phyloP scores from a whole-genome alignment of 176 grass and related monocot species.

The Hordeum marinum region DNA sequence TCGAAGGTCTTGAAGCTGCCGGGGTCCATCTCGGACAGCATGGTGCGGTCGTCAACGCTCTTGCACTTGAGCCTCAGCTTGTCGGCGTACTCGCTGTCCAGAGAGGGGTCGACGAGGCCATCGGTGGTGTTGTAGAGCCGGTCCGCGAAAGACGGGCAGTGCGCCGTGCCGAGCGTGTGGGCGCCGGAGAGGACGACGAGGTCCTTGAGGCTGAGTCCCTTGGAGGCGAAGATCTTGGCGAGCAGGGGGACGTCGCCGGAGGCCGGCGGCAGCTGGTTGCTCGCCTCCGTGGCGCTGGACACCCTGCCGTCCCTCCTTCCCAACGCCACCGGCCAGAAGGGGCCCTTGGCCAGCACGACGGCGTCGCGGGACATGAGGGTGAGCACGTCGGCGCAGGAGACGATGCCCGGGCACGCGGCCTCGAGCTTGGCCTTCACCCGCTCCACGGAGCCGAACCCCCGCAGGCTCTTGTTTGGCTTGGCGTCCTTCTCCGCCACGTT shows the following conservation, averaged over 20 bases:
- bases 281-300: background rate
- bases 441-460: slow-evolving; percentile 3
- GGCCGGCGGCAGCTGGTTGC: background rate
- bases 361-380: background rate
- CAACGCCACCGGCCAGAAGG: background rate
- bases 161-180: slow-evolving; percentile 3
- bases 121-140: background rate
- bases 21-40: background rate
- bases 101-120: background rate
- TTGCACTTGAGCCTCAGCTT: background rate
- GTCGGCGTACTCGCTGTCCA: background rate
- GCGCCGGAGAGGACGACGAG: background rate
- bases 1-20: slow-evolving; percentile 2
- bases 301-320: background rate
- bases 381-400: slow-evolving; percentile 17
- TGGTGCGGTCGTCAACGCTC: background rate
- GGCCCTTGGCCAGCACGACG: slow-evolving; percentile 2
- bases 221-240: slow-evolving; percentile 1
- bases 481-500: background rate
- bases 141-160: background rate
- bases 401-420: background rate
- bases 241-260: background rate
- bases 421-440: background rate
- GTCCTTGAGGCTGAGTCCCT: background rate
- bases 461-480: slow-evolving; percentile 1